Evolutionary conservation across 176 grass and related monocot species (phyloP), one percentile per base, ranked within the genome.

Genomic region (Carex pumila): DNA sequence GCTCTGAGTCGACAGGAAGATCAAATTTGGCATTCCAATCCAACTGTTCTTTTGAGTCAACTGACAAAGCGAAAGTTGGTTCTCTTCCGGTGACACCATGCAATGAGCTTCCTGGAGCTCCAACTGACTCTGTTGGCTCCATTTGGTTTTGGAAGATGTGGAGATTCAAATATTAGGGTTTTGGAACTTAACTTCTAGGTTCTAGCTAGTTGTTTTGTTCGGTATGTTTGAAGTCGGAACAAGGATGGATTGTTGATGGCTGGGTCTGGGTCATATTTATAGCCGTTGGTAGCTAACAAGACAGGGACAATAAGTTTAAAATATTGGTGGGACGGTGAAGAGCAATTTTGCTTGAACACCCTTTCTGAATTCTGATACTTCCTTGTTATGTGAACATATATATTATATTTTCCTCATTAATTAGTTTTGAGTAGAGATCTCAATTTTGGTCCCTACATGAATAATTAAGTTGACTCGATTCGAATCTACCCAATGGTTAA

Each of bases 1-100:
- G 88, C 91, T 93, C 95, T 0, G 95, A 93, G 89, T 97, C 94
- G 31, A 98, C 95, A 0, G 95, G 92, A 2, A 98, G 79, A 1
- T 54, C 36, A 84, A 98, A 98, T 87, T 83, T 89, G 29, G 34
- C 59, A 19, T 34, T 66, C 2, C 47, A 7, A 54, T 63, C 25
- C 7, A 45, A 10, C 6, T 49, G 64, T 1, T 47, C 58, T 10
- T 49, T 60, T 3, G 79, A 14, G 37, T 34, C 81, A 18, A 82
- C 90, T 61, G 86, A 85, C 65, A 88, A 92, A 30, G 92, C 86
- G 17, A 75, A 82, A 55, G 92, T 52, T 19, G 90, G 70, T 88
- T 94, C 92, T 11, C 56, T 81, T 12, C 92, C 92, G 3, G 92
- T 94, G 1, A 92, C 15, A 0, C 92, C 92, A 62, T 94, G 92